Evolutionary conservation across 2,329 filamentous ascomycete species (phyloP).

Genomic region (Penicillium sp.): DNA sequence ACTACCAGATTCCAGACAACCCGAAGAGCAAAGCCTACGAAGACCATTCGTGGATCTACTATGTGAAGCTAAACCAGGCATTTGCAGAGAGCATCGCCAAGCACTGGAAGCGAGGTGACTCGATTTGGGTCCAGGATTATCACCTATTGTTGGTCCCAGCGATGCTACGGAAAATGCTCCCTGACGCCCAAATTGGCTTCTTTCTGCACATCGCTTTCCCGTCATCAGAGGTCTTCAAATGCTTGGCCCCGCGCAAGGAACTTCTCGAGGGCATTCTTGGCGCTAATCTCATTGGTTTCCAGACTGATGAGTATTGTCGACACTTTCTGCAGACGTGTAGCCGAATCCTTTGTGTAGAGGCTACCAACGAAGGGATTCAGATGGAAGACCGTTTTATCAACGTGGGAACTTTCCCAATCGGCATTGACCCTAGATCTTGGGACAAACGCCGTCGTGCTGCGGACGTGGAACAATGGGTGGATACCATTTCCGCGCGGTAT

Average conservation of each 20-base stretch:
- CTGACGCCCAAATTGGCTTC: slow-evolving; percentile 92
- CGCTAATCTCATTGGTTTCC: slow-evolving; percentile 88
- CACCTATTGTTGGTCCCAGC: slow-evolving; percentile 83
- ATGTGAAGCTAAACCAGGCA: slow-evolving; percentile 85
- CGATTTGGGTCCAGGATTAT: slow-evolving; percentile 95
- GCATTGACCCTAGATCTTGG: slow-evolving; percentile 79
- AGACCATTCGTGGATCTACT: slow-evolving; percentile 95
- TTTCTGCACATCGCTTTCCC: slow-evolving; percentile 95
- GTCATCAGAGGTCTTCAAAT: slow-evolving; percentile 93
- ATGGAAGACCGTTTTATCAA: slow-evolving; percentile 92
- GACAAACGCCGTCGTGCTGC: slow-evolving; percentile 66
- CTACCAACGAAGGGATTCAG: slow-evolving; percentile 81
- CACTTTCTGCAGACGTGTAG: slow-evolving; percentile 97
- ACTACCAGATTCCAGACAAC: slow-evolving; percentile 96
- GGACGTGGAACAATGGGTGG: slow-evolving; percentile 75
- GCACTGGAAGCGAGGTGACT: slow-evolving; percentile 90
- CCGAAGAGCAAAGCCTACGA: slow-evolving; percentile 98
- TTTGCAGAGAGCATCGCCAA: slow-evolving; percentile 88
- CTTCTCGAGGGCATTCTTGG: slow-evolving; percentile 90
- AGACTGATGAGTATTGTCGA: slow-evolving; percentile 86
- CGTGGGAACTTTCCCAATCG: slow-evolving; percentile 79
- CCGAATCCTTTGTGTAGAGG: slow-evolving; percentile 83
- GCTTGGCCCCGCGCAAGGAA: slow-evolving; percentile 79
- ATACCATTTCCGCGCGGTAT: slow-evolving; percentile 78
- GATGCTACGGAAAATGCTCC: slow-evolving; percentile 81